Evolutionary conservation across 2,329 filamentous ascomycete genomes (phyloP).

Genomic region (Aspergillus quadrilineatus): DNA sequence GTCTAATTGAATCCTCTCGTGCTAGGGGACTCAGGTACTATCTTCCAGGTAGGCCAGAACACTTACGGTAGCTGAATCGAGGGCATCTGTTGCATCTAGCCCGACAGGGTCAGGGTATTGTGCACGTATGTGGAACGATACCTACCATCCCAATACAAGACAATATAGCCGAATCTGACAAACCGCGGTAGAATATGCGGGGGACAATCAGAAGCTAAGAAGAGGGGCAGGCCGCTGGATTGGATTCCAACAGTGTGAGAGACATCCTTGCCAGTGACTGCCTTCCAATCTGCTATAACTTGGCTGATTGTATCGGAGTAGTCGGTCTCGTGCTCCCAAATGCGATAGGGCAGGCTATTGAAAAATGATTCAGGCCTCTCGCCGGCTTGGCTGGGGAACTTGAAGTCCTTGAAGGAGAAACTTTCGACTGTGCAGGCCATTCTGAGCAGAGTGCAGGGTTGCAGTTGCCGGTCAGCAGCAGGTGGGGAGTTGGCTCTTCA

Average conservation of each 20-base stretch:
- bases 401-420: background rate
- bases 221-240: background rate
- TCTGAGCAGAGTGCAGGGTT: background rate
- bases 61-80: background rate
- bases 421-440: background rate
- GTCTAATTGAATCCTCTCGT: background rate
- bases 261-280: background rate
- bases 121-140: background rate
- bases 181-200: background rate
- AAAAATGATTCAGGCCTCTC: background rate
- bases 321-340: background rate
- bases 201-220: background rate
- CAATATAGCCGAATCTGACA: background rate
- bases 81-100: background rate
- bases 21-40: background rate
- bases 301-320: background rate
- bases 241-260: background rate
- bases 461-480: background rate
- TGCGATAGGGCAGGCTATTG: background rate
- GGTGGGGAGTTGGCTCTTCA: background rate
- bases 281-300: background rate
- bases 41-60: too few relatives aligned
- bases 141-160: background rate
- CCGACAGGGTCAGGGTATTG: background rate
- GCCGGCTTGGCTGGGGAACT: background rate